Evolutionary conservation across 768 basidiomycete genomes (phyloP), one percentile per base, ranked within the genome.

Genomic region (Glaciozyma antarctica): DNA sequence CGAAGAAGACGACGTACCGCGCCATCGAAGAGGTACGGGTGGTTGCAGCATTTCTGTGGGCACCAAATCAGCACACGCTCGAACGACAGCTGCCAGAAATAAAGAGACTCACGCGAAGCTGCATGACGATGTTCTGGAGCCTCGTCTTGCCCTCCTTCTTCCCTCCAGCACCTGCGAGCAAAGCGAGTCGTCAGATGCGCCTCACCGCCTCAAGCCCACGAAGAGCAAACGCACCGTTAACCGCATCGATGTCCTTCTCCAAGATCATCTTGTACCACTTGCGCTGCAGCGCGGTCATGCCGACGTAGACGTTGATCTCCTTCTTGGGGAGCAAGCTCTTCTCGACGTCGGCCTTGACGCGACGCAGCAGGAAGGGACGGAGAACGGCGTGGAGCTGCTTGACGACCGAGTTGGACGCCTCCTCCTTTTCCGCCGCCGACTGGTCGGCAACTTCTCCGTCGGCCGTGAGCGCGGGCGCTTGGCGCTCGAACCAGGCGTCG

Each of bases 91-190:
- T 81, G 73, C 90, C 90, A 0, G 88, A 90, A 86, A 88, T 26
- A 88, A 88, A 67, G 61, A 54, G 62, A 63, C 67, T 80, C 86
- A 90, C 64, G 62, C 79, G n/a, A 24, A 89, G 83, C 81, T 99
- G 95, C 95, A 98, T 98, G 66, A 98, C 95, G 82, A 99, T 92
- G 75, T 98, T 99, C 86, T 97, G 90, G 58, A 98, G 77, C 43
- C 94, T 81, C 6, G 93, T 97, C 79, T 98, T 99, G 62, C 94
- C 94, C 76, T 99, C 95, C 75, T 98, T 98, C 82, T 95, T 97
- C 12, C 93, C 91, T 2, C 90, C 89, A 41, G 92, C 79, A 48
- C 90, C 88, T 89, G 66, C 3, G 30, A 9, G 21, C 2, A 1
- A 32, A 58, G 43, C 34, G n/a, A 64, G 6, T 57, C 26, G 10